A percentile compares a stretch with the other conserved stretches of the same genome.
phyloP scores from a whole-genome alignment of 257 asterid genomes.

The Osmanthus fragrans region DNA sequence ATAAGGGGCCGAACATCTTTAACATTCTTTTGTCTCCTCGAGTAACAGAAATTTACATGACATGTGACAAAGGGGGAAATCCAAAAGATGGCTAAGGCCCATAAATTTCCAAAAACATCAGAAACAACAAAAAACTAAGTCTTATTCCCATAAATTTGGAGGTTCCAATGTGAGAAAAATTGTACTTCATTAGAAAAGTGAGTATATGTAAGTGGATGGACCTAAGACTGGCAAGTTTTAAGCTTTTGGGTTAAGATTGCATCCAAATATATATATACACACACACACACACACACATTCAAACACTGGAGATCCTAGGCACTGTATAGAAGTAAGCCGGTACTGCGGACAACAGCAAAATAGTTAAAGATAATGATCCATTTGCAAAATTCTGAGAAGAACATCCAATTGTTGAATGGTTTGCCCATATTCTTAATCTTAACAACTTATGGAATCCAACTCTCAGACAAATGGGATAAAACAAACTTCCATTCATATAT shows the following conservation, averaged over 20 bases:
- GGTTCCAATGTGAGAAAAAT: not conserved
- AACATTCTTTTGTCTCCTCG: not conserved
- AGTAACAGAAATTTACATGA: constrained; percentile 14
- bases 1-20: not conserved
- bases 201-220: not conserved
- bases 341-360: not conserved
- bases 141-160: not conserved
- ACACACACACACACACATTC: not conserved
- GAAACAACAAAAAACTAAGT: not conserved
- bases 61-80: not conserved
- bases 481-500: constrained; percentile 1
- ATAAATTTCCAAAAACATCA: not conserved
- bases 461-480: constrained; percentile 7
- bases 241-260: not conserved
- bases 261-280: not conserved
- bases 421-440: not conserved
- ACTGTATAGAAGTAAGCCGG: not conserved
- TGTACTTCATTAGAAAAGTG: not conserved
- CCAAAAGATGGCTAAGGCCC: constrained; percentile 2
- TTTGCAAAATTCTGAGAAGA: not conserved
- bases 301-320: not conserved
- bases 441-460: not conserved
- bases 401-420: not conserved
- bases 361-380: not conserved
- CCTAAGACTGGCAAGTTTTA: not conserved